phyloP scores from a whole-genome alignment of 352 stramenopile genomes.

The Pythium grandisporangium region DNA sequence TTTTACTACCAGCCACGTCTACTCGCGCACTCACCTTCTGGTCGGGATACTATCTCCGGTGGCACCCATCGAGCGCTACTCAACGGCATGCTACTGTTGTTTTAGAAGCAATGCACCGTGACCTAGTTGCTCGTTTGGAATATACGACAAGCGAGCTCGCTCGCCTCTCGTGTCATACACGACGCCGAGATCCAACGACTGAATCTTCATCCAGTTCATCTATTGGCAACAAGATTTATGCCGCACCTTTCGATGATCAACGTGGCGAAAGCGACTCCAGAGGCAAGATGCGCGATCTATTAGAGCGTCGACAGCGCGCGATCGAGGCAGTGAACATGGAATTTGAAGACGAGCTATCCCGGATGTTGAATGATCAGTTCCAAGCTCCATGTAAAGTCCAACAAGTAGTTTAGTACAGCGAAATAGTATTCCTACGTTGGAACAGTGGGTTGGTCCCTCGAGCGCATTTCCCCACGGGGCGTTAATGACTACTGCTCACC shows the following conservation, averaged over 20 bases:
- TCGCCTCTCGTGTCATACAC: no score
- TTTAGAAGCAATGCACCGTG: conserved; percentile 45
- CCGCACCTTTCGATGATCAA: no score
- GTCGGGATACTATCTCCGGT: conserved; percentile 73
- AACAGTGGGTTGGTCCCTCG: no score
- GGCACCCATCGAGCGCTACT: conserved; percentile 47
- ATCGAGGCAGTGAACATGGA: conserved; percentile 8
- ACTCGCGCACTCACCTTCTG: conserved; percentile 70
- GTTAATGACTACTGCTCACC: no score
- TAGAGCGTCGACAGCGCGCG: conserved; percentile 8
- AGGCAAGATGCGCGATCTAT: conserved; percentile 7
- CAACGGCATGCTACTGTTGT: conserved; percentile 51
- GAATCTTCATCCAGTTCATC: neutral
- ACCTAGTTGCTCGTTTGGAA: conserved; percentile 26
- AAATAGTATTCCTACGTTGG: no score
- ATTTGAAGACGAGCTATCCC: conserved; percentile 11
- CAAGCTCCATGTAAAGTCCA: no score
- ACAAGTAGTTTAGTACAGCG: no score
- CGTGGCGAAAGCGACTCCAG: no score
- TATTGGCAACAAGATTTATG: no score
- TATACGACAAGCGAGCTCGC: no score
- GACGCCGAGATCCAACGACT: neutral
- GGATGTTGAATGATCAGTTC: no score
- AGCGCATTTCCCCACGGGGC: no score
- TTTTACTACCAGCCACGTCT: conserved; percentile 58